Conservation (phyloP, 1,139 yeast genomes). For the Sugiyamaella japonica region DNA sequence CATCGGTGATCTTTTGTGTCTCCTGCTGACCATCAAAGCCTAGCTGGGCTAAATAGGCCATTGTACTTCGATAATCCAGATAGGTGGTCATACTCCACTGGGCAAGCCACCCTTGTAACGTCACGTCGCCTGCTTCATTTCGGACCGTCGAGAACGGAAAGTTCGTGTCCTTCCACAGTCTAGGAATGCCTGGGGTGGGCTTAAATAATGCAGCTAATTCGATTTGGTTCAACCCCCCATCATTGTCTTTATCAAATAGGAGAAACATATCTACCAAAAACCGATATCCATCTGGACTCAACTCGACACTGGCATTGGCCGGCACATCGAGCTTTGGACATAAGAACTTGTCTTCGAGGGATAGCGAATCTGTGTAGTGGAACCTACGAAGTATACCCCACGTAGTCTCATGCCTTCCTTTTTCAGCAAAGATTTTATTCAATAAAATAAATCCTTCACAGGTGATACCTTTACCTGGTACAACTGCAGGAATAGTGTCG, state of each 20-base stretch:
- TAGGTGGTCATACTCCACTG: slow-evolving; percentile 98
- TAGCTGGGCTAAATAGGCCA: slow-evolving; percentile 83
- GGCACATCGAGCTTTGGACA: slow-evolving; percentile 79
- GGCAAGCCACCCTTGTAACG: slow-evolving; percentile 96
- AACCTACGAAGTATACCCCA: slow-evolving; percentile 92
- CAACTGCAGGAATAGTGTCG: slow-evolving; percentile 28
- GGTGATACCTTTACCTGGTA: slow-evolving; percentile 55
- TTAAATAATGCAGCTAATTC: slow-evolving; percentile 70
- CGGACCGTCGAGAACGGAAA: slow-evolving; percentile 88
- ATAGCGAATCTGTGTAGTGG: slow-evolving; percentile 87
- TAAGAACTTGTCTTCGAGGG: slow-evolving; percentile 73
- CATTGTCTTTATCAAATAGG: slow-evolving; percentile 88
- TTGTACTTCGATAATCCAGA: slow-evolving; percentile 75
- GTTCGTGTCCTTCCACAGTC: slow-evolving; percentile 77
- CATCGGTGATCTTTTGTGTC: slow-evolving; percentile 49
- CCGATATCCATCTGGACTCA: slow-evolving; percentile 90
- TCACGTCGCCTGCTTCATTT: slow-evolving; percentile 84
- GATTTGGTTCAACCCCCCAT: slow-evolving; percentile 80
- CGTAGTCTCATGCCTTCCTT: slow-evolving; percentile 91
- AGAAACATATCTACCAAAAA: slow-evolving; percentile 87
- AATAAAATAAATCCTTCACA: slow-evolving; percentile 73
- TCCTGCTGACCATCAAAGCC: slow-evolving; percentile 63
- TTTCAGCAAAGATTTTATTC: slow-evolving; percentile 80
- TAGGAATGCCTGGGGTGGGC: slow-evolving; percentile 93
- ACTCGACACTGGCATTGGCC: slow-evolving; percentile 75